phyloP scores from a whole-genome alignment of 129 eudicot species.

The Ambrosia artemisiifolia region DNA sequence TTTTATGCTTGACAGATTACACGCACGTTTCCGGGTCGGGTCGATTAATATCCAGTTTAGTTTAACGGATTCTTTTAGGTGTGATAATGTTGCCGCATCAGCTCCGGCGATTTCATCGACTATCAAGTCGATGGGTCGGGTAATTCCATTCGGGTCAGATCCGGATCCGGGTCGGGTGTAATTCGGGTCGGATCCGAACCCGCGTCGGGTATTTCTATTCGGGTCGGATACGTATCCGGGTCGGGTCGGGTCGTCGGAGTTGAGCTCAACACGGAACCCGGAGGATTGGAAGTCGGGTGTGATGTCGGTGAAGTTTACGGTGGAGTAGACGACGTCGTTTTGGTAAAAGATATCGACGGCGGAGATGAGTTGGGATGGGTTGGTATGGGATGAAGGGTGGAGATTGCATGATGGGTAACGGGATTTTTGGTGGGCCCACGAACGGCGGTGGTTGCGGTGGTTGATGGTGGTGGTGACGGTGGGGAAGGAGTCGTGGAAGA shows the following conservation, averaged over 20 bases:
- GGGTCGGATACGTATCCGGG: background rate
- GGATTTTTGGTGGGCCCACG: background rate
- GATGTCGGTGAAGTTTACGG: background rate
- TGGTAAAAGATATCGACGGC: constrained; percentile 42
- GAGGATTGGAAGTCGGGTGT: constrained; percentile 25
- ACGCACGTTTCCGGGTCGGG: constrained; percentile 34
- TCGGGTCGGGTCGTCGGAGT: background rate
- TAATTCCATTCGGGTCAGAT: background rate
- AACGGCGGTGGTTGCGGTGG: background rate
- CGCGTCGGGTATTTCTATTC: background rate
- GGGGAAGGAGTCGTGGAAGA: constrained; percentile 30
- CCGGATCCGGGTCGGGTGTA: background rate
- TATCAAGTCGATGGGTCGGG: constrained; percentile 18
- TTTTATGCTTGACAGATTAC: constrained; percentile 40
- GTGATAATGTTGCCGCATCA: constrained; percentile 12
- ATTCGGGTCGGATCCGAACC: background rate
- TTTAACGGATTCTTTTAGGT: constrained; percentile 4
- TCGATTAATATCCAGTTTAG: constrained; percentile 49
- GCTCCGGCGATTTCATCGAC: constrained; percentile 13
- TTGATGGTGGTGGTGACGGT: constrained; percentile 4
- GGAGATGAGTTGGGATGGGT: constrained; percentile 23
- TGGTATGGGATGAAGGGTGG: background rate
- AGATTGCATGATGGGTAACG: background rate
- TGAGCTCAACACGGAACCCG: constrained; percentile 16
- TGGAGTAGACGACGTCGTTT: constrained; percentile 23